These are phyloP conservation scores for Pythium apleroticum DNA, from an alignment of 352 stramenopile species.

Conservation along the genomic window DNA sequence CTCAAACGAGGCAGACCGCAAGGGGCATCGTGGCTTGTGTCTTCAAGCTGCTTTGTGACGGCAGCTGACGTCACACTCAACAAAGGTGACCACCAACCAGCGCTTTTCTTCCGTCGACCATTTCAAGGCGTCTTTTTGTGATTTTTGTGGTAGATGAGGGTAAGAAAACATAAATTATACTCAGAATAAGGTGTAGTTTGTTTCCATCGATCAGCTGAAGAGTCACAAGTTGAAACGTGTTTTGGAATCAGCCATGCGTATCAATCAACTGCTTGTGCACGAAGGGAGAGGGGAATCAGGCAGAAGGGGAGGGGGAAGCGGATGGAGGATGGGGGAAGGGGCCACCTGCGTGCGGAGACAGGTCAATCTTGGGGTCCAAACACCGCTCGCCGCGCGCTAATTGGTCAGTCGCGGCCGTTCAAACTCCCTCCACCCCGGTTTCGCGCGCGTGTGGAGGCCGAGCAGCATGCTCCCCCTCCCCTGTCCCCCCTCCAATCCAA, in stretches of 20 bases:
- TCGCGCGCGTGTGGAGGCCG: constrained; percentile 8
- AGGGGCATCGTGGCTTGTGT: neutral
- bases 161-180: neutral
- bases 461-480: constrained; percentile 18
- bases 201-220: neutral
- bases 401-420: constrained; percentile 8
- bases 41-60: constrained; percentile 20
- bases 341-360: constrained; percentile 16
- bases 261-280: constrained; percentile 9
- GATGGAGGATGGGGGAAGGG: constrained; percentile 1
- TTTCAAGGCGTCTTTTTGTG: neutral
- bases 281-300: constrained; percentile 1
- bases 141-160: neutral
- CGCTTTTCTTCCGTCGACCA: constrained; percentile 2
- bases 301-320: constrained; percentile 25
- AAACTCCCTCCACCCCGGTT: constrained; percentile 18
- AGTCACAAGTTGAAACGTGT: constrained; percentile 2
- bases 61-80: constrained; percentile 13
- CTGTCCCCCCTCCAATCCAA: constrained; percentile 26
- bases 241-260: constrained; percentile 25
- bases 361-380: constrained; percentile 12
- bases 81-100: constrained; percentile 12
- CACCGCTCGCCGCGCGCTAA: constrained; percentile 3
- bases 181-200: constrained; percentile 19
- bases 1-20: neutral